A percentile compares a stretch with the other conserved stretches of the same genome.
These are phyloP conservation scores for Oryza glaberrima DNA, from an alignment of 176 grass and related monocot species.

Conservation along the genomic window DNA sequence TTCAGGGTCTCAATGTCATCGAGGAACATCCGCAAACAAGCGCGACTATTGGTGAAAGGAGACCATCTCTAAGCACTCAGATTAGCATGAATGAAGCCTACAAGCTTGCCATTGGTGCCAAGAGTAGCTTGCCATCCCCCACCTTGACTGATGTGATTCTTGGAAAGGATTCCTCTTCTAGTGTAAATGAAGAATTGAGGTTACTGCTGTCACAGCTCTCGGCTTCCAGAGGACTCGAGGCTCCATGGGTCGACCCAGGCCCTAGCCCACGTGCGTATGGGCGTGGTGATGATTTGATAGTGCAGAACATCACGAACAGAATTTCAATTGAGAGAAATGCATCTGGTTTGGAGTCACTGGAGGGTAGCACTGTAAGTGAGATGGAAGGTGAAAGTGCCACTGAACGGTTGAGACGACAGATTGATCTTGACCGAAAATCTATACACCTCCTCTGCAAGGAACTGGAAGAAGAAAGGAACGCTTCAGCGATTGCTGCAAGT, in stretches of 20 bases:
- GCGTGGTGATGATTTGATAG: conserved; percentile 64
- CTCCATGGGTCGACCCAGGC: conserved; percentile 57
- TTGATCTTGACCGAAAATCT: conserved; percentile 79
- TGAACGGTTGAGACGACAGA: conserved; percentile 71
- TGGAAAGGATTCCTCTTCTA: conserved; percentile 77
- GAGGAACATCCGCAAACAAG: conserved; percentile 47
- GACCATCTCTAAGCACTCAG: conserved; percentile 59
- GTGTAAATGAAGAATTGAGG: conserved; percentile 77
- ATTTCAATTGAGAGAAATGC: conserved; percentile 76
- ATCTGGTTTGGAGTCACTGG: conserved; percentile 80
- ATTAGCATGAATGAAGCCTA: conserved; percentile 83
- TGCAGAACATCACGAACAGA: conserved; percentile 77
- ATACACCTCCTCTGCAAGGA: conserved; percentile 87
- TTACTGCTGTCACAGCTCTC: conserved; percentile 82
- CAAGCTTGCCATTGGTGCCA: conserved; percentile 62
- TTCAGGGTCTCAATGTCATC: conserved; percentile 25
- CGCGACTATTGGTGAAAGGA: conserved; percentile 42
- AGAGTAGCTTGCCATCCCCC: conserved; percentile 61
- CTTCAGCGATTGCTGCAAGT: conserved; percentile 83
- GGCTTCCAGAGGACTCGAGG: conserved; percentile 61
- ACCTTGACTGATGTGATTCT: conserved; percentile 82
- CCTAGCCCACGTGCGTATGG: conserved; percentile 69
- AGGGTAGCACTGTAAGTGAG: conserved; percentile 79
- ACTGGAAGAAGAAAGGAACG: conserved; percentile 92
- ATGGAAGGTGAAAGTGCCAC: conserved; percentile 74